Evolutionary conservation across 768 basidiomycete species (phyloP).

Genomic region (Trametopsis cervina): DNA sequence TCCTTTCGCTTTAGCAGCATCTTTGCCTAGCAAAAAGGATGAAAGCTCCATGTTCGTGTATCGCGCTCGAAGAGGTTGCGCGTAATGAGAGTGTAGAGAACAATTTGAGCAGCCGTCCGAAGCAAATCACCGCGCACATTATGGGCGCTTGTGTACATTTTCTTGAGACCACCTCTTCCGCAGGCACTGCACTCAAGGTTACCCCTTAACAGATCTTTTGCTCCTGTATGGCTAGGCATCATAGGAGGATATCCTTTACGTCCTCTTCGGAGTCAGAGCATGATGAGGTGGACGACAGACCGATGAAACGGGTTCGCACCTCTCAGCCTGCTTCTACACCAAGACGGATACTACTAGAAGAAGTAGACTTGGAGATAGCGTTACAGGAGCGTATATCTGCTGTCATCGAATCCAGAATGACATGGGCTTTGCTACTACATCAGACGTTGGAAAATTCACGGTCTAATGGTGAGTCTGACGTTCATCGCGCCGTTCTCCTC

Average conservation of each 20-base stretch:
- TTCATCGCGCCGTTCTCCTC: background rate
- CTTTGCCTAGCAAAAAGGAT: conserved; percentile 38
- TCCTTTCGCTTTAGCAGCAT: conserved; percentile 25
- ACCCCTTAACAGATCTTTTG: too few species aligned
- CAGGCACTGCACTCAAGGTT: too few species aligned
- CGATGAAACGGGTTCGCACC: conserved; percentile 5
- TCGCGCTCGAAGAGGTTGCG: background rate
- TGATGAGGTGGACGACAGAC: background rate
- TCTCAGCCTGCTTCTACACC: background rate
- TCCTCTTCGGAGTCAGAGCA: background rate
- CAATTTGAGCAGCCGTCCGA: too few species aligned
- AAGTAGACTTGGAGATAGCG: conserved; percentile 37
- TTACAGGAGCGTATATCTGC: conserved; percentile 33
- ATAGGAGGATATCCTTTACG: background rate
- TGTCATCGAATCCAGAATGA: conserved; percentile 38
- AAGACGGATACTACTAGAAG: conserved; percentile 27
- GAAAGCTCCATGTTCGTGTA: conserved; percentile 46
- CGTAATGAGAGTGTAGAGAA: too few species aligned
- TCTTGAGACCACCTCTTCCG: too few species aligned
- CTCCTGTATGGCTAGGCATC: too few species aligned
- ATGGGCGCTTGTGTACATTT: too few species aligned
- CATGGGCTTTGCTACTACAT: conserved; percentile 38
- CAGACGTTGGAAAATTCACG: conserved; percentile 23
- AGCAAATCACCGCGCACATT: too few species aligned
- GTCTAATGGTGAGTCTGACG: background rate